phyloP scores from a whole-genome alignment of 768 basidiomycete genomes.

The Chalciporus sphaerocephalus region DNA sequence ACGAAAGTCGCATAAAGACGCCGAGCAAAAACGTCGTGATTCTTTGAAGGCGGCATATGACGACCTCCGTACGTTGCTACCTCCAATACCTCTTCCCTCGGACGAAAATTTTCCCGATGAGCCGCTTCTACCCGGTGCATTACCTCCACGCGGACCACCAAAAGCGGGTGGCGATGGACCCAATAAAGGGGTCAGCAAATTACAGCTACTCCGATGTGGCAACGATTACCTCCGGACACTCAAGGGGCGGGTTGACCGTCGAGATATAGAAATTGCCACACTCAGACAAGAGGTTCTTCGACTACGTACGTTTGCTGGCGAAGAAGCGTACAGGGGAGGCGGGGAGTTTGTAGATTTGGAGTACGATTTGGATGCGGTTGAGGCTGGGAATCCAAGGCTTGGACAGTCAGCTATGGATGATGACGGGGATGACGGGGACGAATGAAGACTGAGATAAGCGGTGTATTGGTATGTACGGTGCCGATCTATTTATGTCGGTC shows the following conservation, averaged over 20 bases:
- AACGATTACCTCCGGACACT: slow-evolving; percentile 83
- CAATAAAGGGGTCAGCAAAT: slow-evolving; percentile 90
- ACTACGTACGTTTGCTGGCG: slow-evolving; percentile 41
- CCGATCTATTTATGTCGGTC: slow-evolving; percentile 9
- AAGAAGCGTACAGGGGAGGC: slow-evolving; percentile 17
- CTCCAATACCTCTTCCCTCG: slow-evolving; percentile 80
- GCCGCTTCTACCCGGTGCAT: slow-evolving; percentile 77
- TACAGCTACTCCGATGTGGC: slow-evolving; percentile 85
- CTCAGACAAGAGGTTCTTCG: slow-evolving; percentile 64
- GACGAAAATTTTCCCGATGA: slow-evolving; percentile 69
- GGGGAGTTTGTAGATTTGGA: slow-evolving; percentile 25
- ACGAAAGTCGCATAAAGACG: slow-evolving; percentile 89
- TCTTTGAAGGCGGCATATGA: slow-evolving; percentile 93
- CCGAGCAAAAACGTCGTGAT: slow-evolving; percentile 96
- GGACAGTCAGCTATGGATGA: slow-evolving; percentile 24
- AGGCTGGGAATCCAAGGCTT: slow-evolving; percentile 18
- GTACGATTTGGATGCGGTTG: slow-evolving; percentile 30
- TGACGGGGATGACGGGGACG: slow-evolving; percentile 32
- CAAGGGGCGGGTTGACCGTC: slow-evolving; percentile 69
- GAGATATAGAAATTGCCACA: slow-evolving; percentile 72
- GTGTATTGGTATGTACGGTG: slow-evolving; percentile 12
- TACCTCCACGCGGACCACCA: slow-evolving; percentile 87
- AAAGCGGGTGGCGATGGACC: slow-evolving; percentile 85
- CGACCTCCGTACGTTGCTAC: slow-evolving; percentile 75
- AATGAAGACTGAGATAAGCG: slow-evolving; percentile 9